These are phyloP conservation scores for Rhizophora mangle DNA, from an alignment of 345 rosid genomes.

Conservation along the genomic window DNA sequence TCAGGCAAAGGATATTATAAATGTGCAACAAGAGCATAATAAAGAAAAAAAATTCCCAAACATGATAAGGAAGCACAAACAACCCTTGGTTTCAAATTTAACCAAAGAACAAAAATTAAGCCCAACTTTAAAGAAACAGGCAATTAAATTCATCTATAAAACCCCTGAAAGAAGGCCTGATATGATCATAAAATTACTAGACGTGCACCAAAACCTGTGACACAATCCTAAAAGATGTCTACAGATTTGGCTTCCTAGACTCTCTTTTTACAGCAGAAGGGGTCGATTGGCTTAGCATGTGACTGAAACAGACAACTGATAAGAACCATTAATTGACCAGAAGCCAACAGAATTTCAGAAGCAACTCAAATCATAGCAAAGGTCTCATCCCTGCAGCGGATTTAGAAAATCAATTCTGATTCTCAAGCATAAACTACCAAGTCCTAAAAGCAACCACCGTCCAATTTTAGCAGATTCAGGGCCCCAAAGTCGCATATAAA, in stretches of 20 bases:
- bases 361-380: neutral
- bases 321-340: neutral
- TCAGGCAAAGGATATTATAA: neutral
- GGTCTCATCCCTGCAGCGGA: neutral
- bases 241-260: neutral
- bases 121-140: neutral
- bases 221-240: neutral
- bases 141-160: neutral
- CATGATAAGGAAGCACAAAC: neutral
- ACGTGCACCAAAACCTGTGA: neutral
- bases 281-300: neutral
- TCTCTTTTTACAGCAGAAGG: neutral
- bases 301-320: neutral
- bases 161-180: neutral
- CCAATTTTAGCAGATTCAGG: neutral
- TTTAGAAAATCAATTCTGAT: neutral
- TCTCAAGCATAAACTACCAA: neutral
- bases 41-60: neutral
- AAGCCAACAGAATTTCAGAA: neutral
- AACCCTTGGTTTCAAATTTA: neutral
- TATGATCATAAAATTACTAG: neutral
- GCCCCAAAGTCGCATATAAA: neutral
- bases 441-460: neutral
- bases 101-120: neutral
- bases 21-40: neutral